A percentile compares a stretch with the other conserved stretches of the same genome.
These are phyloP conservation scores for Globisporangium paroecandrum DNA, from an alignment of 352 stramenopile species.

Conservation along the genomic window DNA sequence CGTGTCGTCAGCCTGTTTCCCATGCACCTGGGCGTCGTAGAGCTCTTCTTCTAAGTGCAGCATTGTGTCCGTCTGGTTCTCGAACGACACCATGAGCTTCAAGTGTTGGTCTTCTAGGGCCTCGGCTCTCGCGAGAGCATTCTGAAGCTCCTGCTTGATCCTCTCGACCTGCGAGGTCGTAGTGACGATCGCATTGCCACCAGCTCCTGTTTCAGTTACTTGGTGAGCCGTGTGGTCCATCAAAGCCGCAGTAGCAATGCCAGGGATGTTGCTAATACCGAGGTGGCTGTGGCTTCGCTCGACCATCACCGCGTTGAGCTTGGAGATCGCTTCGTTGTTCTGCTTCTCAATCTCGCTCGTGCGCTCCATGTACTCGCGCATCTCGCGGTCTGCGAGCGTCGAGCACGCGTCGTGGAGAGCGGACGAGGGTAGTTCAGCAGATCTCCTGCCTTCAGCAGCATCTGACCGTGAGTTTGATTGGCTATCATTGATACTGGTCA, in stretches of 20 bases:
- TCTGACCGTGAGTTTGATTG: neutral
- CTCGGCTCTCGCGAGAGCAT: slow-evolving; percentile 9
- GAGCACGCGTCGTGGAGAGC: neutral
- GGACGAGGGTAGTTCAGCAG: neutral
- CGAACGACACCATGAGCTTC: slow-evolving; percentile 20
- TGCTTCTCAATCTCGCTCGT: slow-evolving; percentile 21
- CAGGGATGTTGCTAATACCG: no score
- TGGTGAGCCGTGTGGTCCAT: neutral
- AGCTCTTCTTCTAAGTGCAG: slow-evolving; percentile 17
- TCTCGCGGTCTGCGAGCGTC: slow-evolving; percentile 6
- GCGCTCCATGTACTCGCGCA: slow-evolving; percentile 17
- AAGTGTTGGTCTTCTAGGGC: slow-evolving; percentile 18
- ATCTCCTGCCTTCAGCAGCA: neutral
- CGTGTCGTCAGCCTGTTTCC: slow-evolving; percentile 1
- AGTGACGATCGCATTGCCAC: neutral
- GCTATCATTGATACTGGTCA: neutral
- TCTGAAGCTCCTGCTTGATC: slow-evolving; percentile 12
- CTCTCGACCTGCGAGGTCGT: neutral
- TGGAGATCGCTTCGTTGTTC: slow-evolving; percentile 16
- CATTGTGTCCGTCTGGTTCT: slow-evolving; percentile 10
- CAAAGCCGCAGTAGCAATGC: neutral
- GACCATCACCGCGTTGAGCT: slow-evolving; percentile 8
- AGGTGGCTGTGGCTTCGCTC: slow-evolving; percentile 4
- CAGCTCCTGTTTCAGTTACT: neutral
- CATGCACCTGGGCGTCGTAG: neutral